These are phyloP conservation scores for Saccharum spontaneum DNA, from an alignment of 176 grass and related monocot genomes.

Conservation along the genomic window DNA sequence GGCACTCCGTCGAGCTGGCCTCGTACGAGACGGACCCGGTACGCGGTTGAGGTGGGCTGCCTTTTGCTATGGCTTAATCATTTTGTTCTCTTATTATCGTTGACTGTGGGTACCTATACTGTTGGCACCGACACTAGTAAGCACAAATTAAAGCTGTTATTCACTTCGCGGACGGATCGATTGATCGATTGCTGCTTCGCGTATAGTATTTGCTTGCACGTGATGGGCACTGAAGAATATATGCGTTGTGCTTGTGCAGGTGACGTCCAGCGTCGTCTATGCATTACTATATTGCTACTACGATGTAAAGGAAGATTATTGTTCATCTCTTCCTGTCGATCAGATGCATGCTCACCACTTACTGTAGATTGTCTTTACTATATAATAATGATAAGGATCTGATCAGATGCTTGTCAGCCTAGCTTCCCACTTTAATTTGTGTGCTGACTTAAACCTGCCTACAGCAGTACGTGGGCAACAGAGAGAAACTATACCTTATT, in stretches of 20 bases:
- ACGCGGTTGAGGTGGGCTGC: no score
- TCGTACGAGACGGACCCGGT: no score
- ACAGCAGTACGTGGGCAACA: neutral
- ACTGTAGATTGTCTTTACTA: neutral
- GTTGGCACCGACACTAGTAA: no score
- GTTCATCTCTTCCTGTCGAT: neutral
- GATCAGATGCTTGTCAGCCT: neutral
- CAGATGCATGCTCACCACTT: neutral
- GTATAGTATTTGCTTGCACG: neutral
- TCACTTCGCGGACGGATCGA: neutral
- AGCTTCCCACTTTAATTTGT: neutral
- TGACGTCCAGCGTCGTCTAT: neutral
- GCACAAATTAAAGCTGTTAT: neutral
- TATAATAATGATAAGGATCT: neutral
- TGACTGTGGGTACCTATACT: no score
- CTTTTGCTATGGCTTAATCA: no score
- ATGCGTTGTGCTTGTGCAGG: slow-evolving; percentile 13
- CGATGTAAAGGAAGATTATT: slow-evolving; percentile 8
- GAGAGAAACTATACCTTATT: neutral
- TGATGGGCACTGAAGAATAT: slow-evolving; percentile 36
- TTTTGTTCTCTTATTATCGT: no score
- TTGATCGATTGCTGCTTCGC: neutral
- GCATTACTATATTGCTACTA: slow-evolving; percentile 15
- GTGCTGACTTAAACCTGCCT: neutral
- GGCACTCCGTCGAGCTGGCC: no score